Base-by-base conservation (phyloP, 139 green algal genomes). In the Zygnema circumcarinatum region DNA sequence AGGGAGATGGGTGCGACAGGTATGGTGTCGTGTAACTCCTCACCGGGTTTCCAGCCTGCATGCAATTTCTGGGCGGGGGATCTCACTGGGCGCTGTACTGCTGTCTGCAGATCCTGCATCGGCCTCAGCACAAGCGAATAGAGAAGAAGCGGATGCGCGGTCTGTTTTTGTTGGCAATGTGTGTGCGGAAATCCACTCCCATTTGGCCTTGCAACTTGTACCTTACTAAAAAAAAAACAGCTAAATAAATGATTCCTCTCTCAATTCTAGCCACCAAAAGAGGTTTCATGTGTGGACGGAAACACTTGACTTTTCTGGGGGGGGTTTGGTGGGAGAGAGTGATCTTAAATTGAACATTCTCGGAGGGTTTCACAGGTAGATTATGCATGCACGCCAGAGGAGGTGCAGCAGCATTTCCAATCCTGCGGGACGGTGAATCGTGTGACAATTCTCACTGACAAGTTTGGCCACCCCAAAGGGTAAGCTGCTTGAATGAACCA, bases 371-470 rank as follows among this genome's bases (percentile, higher is more conserved):
- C n/a, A 62, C 89, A 92, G 89, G 91, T 94, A 0, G 97, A 99
- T 92, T 99, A 98, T 86, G 89, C 81, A 1, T 93, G 88, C 85
- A 98, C 96, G 1, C 97, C 97, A 0, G 97, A 99, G 90, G 96
- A 99, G 92, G 90, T 99, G 33, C 96, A 99, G 88, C 88, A 94
- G 85, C 94, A 96, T 84, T 98, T 98, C 67, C 85, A 95, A 84
- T 88, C 86, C 29, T 99, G 97, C 88, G 97, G 97, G 31, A 98
- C 96, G 0, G 97, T 99, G 38, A 99, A 99, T 91, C 94, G 97
- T 2, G 97, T 99, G 25, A 99, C 97, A 54, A 99, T 99, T 47
- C 92, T 99, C 1, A 98, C 96, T 0, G 97, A 99, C 93, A 96
- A 95, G 79, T 95, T 94, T 73, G 97, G 96, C 52, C 96, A 96